Evolutionary conservation across 371 early-diverging fungal genomes (phyloP).

Genomic region (Saksenaea oblongispora): DNA sequence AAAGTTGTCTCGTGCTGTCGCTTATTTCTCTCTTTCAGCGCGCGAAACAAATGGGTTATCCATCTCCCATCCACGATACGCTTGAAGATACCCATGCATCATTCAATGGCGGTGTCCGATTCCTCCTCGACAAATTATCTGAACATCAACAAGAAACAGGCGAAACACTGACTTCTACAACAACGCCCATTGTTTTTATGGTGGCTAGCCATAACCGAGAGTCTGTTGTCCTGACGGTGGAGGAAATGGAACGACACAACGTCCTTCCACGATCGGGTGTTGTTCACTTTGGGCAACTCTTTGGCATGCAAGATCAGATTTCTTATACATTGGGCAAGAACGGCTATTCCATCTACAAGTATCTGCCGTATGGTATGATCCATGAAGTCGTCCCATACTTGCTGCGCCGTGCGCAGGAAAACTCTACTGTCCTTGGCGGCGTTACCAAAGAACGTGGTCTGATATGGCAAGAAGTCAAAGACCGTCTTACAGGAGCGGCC

Average conservation of each 20-base stretch:
- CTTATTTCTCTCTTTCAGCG: conserved; percentile 33
- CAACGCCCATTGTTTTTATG: conserved; percentile 70
- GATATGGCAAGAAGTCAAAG: conserved; percentile 57
- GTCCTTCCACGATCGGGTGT: conserved; percentile 59
- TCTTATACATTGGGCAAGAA: conserved; percentile 75
- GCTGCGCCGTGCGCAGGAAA: conserved; percentile 95
- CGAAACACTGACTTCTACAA: conserved; percentile 30
- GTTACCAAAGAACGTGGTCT: conserved; percentile 50
- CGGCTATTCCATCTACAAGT: conserved; percentile 87
- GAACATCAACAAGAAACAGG: conserved; percentile 30
- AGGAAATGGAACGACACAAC: conserved; percentile 64
- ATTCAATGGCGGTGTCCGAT: conserved; percentile 81
- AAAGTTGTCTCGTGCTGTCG: not conserved
- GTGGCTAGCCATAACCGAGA: conserved; percentile 93
- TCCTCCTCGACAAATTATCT: conserved; percentile 63
- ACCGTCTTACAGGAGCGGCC: conserved; percentile 26
- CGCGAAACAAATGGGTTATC: conserved; percentile 66
- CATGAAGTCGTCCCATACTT: conserved; percentile 93
- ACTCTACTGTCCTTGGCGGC: conserved; percentile 73
- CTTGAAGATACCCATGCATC: conserved; percentile 82
- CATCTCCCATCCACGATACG: conserved; percentile 83
- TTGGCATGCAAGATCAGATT: conserved; percentile 87
- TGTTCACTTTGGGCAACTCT: conserved; percentile 93
- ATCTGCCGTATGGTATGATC: conserved; percentile 86
- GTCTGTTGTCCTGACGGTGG: conserved; percentile 69